Evolutionary conservation across 1,139 yeast species (phyloP), one percentile per base, ranked within the genome.

Genomic region (Geotrichum aggregatum): DNA sequence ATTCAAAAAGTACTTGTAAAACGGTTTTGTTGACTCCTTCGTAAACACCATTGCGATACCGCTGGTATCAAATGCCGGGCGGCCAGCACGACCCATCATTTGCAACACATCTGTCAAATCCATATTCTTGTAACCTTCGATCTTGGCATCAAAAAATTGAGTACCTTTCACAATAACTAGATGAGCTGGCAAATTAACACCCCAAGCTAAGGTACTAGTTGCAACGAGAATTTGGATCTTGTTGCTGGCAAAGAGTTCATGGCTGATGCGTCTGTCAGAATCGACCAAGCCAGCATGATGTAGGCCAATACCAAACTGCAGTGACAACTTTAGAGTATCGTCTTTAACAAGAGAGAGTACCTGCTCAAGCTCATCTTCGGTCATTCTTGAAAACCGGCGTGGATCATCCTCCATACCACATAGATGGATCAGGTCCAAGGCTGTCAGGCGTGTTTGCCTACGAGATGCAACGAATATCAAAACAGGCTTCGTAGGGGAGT

Each of bases 221-320:
- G 98, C 98, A 52, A 94, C 79, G 55, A 92, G 76, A 54, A 92
- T 84, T 71, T 92, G 98, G 47, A 92, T 83, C 66, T 88, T 89
- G 55, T 87, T 88, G 31, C 77, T 73, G 60, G 89, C 95, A 69
- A 92, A 92, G 35, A 92, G 71, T 60, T 82, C 82, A 66, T 94
- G 98, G 2, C 96, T 83, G 42, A 91, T 80, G 61, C 83, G 82
- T 61, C 99, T 80, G 66, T 92, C 99, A 41, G 84, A 78, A 60
- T 89, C 96, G 18, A 88, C 95, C 52, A 92, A 75, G 68, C 99
- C 98, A 41, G 99, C 98, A 75, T 92, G 99, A 73, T 92, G 98
- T 50, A 92, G 75, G 0, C 96, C 99, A 69, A 94, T 91, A 56
- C 98, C 98, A 69, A 91, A 94, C 64, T 91, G 98, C 56, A 94